Base-by-base conservation (phyloP, 768 basidiomycete genomes). In the Boletus rufocinnamomeus region DNA sequence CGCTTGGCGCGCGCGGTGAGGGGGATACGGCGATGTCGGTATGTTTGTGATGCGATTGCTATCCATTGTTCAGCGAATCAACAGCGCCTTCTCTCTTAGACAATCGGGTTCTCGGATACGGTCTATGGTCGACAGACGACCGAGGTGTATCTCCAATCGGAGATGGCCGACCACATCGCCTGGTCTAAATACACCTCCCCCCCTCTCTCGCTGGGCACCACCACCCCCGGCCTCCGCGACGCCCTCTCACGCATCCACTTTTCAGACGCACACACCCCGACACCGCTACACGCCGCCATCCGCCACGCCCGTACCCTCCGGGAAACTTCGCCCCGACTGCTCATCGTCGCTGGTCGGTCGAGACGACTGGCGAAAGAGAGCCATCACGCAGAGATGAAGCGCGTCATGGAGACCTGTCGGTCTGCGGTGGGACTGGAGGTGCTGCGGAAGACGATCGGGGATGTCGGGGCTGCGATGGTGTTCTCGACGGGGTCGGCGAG, bases 371-470 rank as follows among this genome's bases (percentile, higher is more conserved):
- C 88, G 4, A 83, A 84, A 27, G 88, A 89, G 74, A 81, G 85
- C 56, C 92, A 93, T 67, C 72, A 77, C 6, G 73, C 66, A n/a
- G 95, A 97, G 75, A 72, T 95, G 56, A 84, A 84, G 61, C 75
- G 78, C 44, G 62, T 94, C 23, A 76, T 86, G 70, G 79, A 82
- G 19, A 81, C 84, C 61, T 58, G 50, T 44, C 58, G 54, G 54
- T 57, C 60, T 14, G 48, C 34, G 0, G 47, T 40, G 0, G 59
- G 58, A 0, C 6, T 51, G 6, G 72, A 71, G 32, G 60, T 58
- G 17, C 83, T 94, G 63, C 80, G 82, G 66, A 87, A 87, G 80
- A 93, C 93, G 17, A 80, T 96, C 40, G 95, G 95, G 8, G 93
- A 95, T 71, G 87, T 93, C 14, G 91, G 87, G 3, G 82, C 87